Base-by-base conservation (phyloP, 768 basidiomycete genomes). In the Amanita jacksonii region DNA sequence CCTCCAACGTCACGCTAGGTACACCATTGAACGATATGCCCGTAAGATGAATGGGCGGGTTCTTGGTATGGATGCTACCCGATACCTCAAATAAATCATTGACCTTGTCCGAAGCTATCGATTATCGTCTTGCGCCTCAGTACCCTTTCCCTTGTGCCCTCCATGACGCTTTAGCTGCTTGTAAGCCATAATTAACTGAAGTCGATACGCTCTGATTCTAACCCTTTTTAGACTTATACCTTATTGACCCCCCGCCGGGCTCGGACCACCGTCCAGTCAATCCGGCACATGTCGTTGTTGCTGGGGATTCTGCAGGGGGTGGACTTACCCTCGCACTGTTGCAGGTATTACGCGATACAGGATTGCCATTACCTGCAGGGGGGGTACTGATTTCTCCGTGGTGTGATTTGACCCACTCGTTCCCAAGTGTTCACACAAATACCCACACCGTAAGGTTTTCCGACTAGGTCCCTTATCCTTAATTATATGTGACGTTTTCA, bases 81-180 rank as follows among this genome's bases (percentile, higher is more conserved):
- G 47, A 22, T 13, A 28, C 38, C n/a, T 5, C 15, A 7, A 2
- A 39, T 32, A 23, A 10, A 28, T 23, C 10, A 37, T 7, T 31
- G 46, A 50, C 38, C n/a, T 28, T 54, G 51, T 40, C 10, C 24
- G 8, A 48, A 85, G 83, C 84, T 46, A 70, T 88, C 43, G 84
- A 85, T 50, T 88, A 88, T 54, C 75, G 85, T 30, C 75, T 93
- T n/a, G 85, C 93, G 10, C 94, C 94, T 0, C 94, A 97, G 62
- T 98, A 94, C 54, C 94, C 94, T 1, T 97, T 96, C 58, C 94
- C 94, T 10, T 90, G 88, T 51, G 88, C 83, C 1, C 62, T 97
- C 5, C 92, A 96, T 54, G 94, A 98, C 60, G 66, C 81, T 25
- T 56, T 98, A 8, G 87, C 94, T 2, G 82, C 91, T 6, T 98